Base-by-base conservation (phyloP, 495 filamentous ascomycete species). In the Aspergillus taichungensis region DNA sequence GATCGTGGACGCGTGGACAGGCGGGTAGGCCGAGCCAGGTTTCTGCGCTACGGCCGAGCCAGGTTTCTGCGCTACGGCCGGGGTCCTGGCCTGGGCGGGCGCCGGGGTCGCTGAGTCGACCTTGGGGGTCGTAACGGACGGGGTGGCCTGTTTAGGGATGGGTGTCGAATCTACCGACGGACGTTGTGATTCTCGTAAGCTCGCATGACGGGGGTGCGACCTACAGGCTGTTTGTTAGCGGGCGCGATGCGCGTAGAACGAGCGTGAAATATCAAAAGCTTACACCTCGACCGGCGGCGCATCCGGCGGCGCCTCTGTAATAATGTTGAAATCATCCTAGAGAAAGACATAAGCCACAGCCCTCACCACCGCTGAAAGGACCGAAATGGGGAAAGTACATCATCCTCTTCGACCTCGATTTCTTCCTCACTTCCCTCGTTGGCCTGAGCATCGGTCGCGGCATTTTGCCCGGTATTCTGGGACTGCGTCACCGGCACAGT, bases 321-420 rank as follows among this genome's bases (percentile, higher is more conserved):
- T 94, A 55, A 98, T 94, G 55, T 97, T 89, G 53, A 98, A 85
- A 49, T 97, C 92, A 78, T 95, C 62, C 53, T 60, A 39, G 12
- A 12, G 8, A 8, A 7, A 7, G 13, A 9, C 37, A 42, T 53
- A 45, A 53, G 60, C 50, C 42, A 55, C 29, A 46, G 42, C n/a
- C 30, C 24, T 31, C 28, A 12, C 24, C 33, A 34, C 8, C 31
- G 30, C n/a, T 11, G 24, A 4, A 42, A 42, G 45, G 35, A 28
- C 13, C 35, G 53, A 55, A 73, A 65, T 49, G 54, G 68, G 60
- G 76, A 66, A 24, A 24, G 18, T 49, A 79, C 80, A 31, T 82
- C 79, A 42, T 82, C 78, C 31, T 79, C 74, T 46, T 78, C 74
- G 11, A 83, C 84, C 51, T 88, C 87, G 40, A 87, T 82, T 65